phyloP scores from a whole-genome alignment of 1,284 basidiomycete species.

The Mycosarcoma maydis region DNA sequence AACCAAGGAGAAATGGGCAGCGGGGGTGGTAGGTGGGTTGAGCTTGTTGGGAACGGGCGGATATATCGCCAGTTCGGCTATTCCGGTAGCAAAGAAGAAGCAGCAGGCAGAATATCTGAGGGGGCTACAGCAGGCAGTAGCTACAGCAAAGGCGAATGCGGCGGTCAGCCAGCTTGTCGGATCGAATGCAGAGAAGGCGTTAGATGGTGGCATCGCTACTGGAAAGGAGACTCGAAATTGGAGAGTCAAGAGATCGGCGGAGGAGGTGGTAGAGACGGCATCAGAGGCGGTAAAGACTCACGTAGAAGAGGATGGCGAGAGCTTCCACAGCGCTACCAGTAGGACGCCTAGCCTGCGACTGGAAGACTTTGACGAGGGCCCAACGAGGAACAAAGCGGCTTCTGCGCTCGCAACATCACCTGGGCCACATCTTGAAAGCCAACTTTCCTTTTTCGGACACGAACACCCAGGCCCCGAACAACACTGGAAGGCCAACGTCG shows the following conservation, averaged over 20 bases:
- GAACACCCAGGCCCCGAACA: too few species aligned
- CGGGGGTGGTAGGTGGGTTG: conserved; percentile 1
- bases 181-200: too few species aligned
- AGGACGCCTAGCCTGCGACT: conserved; percentile 3
- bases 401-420: too few species aligned
- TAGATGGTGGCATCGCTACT: too few species aligned
- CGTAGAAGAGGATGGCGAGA: background rate
- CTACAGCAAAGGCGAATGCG: too few species aligned
- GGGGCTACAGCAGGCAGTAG: background rate
- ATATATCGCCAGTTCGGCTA: conserved; percentile 5
- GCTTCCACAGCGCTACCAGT: conserved; percentile 5
- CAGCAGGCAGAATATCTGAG: background rate
- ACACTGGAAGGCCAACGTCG: background rate
- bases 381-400: too few species aligned
- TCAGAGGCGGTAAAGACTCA: background rate
- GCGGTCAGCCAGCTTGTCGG: background rate
- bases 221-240: too few species aligned
- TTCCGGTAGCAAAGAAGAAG: conserved; percentile 1
- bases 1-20: background rate
- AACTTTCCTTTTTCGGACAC: too few species aligned
- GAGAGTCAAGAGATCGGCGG: background rate
- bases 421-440: too few species aligned
- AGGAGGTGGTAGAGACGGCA: background rate
- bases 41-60: conserved; percentile 1
- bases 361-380: conserved; percentile 3